phyloP scores from a whole-genome alignment of 345 rosid species.

The Sonneratia alba region DNA sequence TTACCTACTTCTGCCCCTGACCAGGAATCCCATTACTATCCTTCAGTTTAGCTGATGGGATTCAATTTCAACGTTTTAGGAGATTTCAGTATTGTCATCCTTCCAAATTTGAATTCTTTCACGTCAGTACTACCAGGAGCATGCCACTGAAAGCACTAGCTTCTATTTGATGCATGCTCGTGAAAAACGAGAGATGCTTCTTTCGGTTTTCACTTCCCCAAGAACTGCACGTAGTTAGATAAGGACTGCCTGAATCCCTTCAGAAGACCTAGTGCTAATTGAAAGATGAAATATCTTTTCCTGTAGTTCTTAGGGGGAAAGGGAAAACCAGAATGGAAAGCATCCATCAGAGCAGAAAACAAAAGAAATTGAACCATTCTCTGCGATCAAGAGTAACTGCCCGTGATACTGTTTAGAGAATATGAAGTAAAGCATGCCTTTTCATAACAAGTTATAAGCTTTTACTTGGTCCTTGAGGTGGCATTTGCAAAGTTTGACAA shows the following conservation, averaged over 20 bases:
- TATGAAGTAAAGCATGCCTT: too few relatives aligned
- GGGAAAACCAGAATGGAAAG: too few relatives aligned
- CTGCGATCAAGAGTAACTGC: background rate
- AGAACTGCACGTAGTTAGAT: background rate
- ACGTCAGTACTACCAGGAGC: background rate
- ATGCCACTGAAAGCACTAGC: background rate
- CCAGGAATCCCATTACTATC: background rate
- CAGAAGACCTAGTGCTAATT: too few relatives aligned
- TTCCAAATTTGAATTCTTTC: background rate
- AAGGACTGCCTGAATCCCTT: background rate
- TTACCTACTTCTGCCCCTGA: background rate
- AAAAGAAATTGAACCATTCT: too few relatives aligned
- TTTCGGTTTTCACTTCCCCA: background rate
- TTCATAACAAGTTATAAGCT: background rate
- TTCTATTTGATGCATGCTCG: background rate
- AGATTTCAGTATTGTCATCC: background rate
- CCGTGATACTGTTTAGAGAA: background rate
- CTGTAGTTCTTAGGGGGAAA: too few relatives aligned
- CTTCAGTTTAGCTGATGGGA: background rate
- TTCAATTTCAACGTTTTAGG: too few relatives aligned
- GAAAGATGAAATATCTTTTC: too few relatives aligned
- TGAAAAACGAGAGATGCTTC: too few relatives aligned
- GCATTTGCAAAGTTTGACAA: too few relatives aligned
- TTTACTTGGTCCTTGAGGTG: background rate
- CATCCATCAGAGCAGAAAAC: too few relatives aligned